These are phyloP conservation scores for Medicago lupulina DNA, from an alignment of 306 rosid species.

Conservation along the genomic window DNA sequence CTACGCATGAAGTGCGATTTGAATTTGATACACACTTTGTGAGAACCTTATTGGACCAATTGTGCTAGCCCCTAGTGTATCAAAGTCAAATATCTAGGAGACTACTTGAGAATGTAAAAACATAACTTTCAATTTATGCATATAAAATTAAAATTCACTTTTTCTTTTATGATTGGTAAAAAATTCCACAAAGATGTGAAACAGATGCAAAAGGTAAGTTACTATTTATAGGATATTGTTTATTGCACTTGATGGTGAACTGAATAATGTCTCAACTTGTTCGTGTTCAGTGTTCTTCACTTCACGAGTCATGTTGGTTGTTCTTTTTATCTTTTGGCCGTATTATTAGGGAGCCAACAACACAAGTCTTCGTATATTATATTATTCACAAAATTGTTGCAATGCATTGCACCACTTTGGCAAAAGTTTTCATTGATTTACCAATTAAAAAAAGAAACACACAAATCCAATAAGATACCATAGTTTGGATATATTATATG, in stretches of 20 bases:
- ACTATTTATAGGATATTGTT: slow-evolving; percentile 29
- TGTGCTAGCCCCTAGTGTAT: slow-evolving; percentile 8
- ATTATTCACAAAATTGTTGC: background rate
- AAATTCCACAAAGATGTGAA: slow-evolving; percentile 2
- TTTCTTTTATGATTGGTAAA: background rate
- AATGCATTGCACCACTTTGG: background rate
- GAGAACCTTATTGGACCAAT: background rate
- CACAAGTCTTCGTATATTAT: background rate
- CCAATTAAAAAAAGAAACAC: too few relatives aligned
- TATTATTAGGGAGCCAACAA: slow-evolving; percentile 28
- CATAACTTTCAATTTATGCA: background rate
- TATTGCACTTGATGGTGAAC: slow-evolving; percentile 35
- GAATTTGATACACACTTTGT: background rate
- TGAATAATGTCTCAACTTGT: slow-evolving; percentile 38
- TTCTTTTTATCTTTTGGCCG: slow-evolving; percentile 15
- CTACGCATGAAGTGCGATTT: background rate
- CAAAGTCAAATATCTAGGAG: background rate
- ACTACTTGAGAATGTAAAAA: background rate
- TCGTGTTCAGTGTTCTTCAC: slow-evolving; percentile 40
- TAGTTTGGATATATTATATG: too few relatives aligned
- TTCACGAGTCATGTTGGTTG: slow-evolving; percentile 39
- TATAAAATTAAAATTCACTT: background rate
- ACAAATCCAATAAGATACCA: too few relatives aligned
- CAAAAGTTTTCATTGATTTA: too few relatives aligned
- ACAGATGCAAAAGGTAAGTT: slow-evolving; percentile 17